phyloP scores from a whole-genome alignment of 768 basidiomycete genomes.

The Auricularia heimuer region DNA sequence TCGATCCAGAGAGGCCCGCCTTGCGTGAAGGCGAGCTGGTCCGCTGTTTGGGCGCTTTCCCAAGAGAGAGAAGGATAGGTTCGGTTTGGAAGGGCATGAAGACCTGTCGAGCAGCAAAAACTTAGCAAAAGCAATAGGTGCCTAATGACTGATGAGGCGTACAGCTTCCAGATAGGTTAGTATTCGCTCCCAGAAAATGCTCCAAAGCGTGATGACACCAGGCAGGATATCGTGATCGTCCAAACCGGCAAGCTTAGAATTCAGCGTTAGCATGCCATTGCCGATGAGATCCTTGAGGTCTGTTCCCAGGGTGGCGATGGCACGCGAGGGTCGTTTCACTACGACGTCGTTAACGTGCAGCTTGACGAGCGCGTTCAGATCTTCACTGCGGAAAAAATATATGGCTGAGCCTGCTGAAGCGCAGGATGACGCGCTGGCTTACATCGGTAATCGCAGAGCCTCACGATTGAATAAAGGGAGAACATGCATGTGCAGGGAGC shows the following conservation, averaged over 20 bases:
- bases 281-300: constrained; percentile 79
- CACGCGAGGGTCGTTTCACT: constrained; percentile 62
- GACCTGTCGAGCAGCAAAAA: constrained; percentile 32
- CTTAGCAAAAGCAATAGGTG: constrained; percentile 22
- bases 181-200: constrained; percentile 87
- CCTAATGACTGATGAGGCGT: constrained; percentile 19
- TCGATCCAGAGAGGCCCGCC: constrained; percentile 31
- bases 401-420: not conserved
- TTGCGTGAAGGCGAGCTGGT: constrained; percentile 43
- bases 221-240: constrained; percentile 72
- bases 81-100: constrained; percentile 55
- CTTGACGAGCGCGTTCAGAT: constrained; percentile 73
- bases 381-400: constrained; percentile 45
- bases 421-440: constrained; percentile 18
- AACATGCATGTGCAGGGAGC: constrained; percentile 73
- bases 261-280: constrained; percentile 86
- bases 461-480: constrained; percentile 89
- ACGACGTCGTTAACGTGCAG: constrained; percentile 68
- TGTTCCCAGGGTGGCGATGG: constrained; percentile 60
- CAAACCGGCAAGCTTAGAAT: constrained; percentile 65
- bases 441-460: constrained; percentile 77
- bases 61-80: constrained; percentile 54
- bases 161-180: constrained; percentile 84
- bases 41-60: constrained; percentile 47
- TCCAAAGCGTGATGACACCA: constrained; percentile 81